A percentile compares a stretch with the other conserved stretches of the same genome.
Conservation (phyloP, 179 eudicot species). For the Patellifolia procumbens region DNA sequence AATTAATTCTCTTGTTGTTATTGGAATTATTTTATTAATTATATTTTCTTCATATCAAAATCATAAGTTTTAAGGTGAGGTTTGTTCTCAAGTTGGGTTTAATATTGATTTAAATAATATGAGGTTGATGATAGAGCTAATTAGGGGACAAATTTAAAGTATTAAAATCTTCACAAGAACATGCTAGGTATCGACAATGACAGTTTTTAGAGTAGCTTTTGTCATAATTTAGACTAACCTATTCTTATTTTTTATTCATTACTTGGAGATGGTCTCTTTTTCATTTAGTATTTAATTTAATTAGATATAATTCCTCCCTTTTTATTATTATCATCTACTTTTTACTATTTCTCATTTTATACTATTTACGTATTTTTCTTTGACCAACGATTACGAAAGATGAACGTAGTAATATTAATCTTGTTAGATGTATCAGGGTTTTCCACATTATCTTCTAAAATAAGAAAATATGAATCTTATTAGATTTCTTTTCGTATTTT, state of each 20-base stretch:
- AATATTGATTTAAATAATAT: not conserved
- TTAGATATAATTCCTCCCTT: too few species aligned
- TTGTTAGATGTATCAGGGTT: too few species aligned
- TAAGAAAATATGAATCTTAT: too few species aligned
- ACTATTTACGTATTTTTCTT: too few species aligned
- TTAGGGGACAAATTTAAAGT: slow-evolving; percentile 15
- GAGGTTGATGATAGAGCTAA: slow-evolving; percentile 29
- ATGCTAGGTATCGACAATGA: slow-evolving; percentile 44
- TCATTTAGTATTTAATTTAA: too few species aligned
- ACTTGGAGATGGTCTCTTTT: not conserved
- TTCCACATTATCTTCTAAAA: too few species aligned
- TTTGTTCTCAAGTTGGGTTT: slow-evolving; percentile 26
- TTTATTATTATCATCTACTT: too few species aligned
- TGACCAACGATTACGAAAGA: too few species aligned
- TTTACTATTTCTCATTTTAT: too few species aligned
- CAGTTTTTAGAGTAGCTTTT: slow-evolving; percentile 32
- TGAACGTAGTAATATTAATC: too few species aligned
- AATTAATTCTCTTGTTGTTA: slow-evolving; percentile 13
- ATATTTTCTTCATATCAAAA: slow-evolving; percentile 13
- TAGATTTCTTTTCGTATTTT: too few species aligned
- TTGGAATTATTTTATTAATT: slow-evolving; percentile 4
- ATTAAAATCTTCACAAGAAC: slow-evolving; percentile 26
- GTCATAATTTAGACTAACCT: slow-evolving; percentile 13
- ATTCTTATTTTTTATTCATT: not conserved
- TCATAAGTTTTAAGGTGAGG: slow-evolving; percentile 18